Percentiles rank a stretch among this genome's conserved stretches.
These are phyloP conservation scores for Xylaria arbuscula DNA, from an alignment of 2,329 filamentous ascomycete species.

Conservation along the genomic window DNA sequence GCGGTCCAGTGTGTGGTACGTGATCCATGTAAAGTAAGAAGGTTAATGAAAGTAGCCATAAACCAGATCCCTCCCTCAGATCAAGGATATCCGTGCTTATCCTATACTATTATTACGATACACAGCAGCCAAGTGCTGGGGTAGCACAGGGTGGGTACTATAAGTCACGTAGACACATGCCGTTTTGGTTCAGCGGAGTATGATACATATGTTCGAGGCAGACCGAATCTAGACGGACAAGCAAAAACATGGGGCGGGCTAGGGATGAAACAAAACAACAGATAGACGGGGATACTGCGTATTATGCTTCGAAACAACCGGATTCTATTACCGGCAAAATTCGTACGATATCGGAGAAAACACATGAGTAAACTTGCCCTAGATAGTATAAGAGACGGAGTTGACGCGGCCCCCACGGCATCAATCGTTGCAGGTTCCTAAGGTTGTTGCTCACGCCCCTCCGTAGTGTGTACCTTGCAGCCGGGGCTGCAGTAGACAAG, in stretches of 20 bases:
- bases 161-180: conserved; percentile 32
- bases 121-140: conserved; percentile 28
- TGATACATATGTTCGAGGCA: conserved; percentile 21
- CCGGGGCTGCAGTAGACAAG: not conserved
- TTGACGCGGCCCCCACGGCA: not conserved
- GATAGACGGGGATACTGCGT: not conserved
- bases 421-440: not conserved
- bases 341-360: not conserved
- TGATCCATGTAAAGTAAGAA: conserved; percentile 4
- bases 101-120: conserved; percentile 9
- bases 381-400: not conserved
- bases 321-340: not conserved
- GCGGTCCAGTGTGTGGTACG: not conserved
- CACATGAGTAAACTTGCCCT: not conserved
- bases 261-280: conserved; percentile 3
- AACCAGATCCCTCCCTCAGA: conserved; percentile 4
- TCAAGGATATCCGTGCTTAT: not conserved
- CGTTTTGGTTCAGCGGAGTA: conserved; percentile 12
- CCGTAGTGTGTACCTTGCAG: conserved; percentile 22
- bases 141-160: conserved; percentile 26
- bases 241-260: not conserved
- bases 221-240: not conserved
- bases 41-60: not conserved
- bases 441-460: not conserved
- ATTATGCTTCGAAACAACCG: not conserved